Evolutionary conservation across 83 land plant genomes (phyloP), one percentile per base, ranked within the genome.

Genomic region (Picea abies): DNA sequence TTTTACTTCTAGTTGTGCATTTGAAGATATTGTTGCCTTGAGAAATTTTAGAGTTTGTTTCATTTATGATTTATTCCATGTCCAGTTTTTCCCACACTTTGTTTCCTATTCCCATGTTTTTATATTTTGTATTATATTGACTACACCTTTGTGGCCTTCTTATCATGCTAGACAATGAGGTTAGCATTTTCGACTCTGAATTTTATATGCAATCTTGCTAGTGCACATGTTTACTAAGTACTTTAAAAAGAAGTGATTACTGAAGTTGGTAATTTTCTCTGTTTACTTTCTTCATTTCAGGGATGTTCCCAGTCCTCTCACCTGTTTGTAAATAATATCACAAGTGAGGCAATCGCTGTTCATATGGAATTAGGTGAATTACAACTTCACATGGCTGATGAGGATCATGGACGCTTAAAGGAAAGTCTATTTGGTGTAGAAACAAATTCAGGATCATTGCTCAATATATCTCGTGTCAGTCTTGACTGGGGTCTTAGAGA

Each of bases 281-380:
- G 69, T 60, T 67, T 58, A 32, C 44, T 78, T 66, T 80, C 49
- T 49, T 37, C 32, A 41, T 5, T 85, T 76, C 86, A 97, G 99
- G 92, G 89, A 35, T 93, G 92, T 82, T 93, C 97, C 26, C 98
- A 98, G 82, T 93, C 99, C 39, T 94, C 98, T 17, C 98, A 96
- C 82, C 78, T 98, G 22, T 98, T 82, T 87, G 92, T 96, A 39
- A 94, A 93, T 84, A 89, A 95, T 79, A 88, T 94, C 49, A 82
- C 95, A 58, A 90, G 80, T 61, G 82, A 82, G 17, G 93, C 88
- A 35, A 82, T 90, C 85, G 77, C 88, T 25, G 83, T 95, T 39
- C 98, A 96, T 80, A 83, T 84, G 82, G 99, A 98, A 82, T 85
- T 98, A 41, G 98, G 96, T 80, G 99, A 98, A 84, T 76, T 96